A percentile compares a stretch with the other conserved stretches of the same genome.
Conservation (phyloP, 306 rosid genomes). For the Fragaria iinumae region DNA sequence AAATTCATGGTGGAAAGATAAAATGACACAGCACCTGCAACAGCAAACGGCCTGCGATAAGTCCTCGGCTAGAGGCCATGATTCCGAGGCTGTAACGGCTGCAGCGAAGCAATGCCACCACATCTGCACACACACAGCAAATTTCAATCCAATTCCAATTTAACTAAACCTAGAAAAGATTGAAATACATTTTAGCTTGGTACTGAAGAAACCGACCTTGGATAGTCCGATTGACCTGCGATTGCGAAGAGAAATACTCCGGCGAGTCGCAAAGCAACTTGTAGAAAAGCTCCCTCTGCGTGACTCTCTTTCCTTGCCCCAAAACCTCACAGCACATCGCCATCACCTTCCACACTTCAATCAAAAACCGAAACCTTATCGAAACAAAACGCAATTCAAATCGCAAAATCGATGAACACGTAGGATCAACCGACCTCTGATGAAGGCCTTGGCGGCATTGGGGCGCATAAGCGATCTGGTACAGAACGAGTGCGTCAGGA, state of each 20-base stretch:
- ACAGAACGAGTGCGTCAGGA: constrained; percentile 57
- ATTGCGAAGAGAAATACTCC: constrained; percentile 66
- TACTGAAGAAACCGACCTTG: constrained; percentile 53
- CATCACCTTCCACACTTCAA: constrained; percentile 73
- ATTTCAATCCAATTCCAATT: neutral
- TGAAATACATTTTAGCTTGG: neutral
- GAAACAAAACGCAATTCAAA: neutral
- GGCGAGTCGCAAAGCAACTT: constrained; percentile 76
- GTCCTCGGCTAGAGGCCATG: constrained; percentile 94
- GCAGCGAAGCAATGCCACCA: constrained; percentile 83
- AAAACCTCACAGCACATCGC: constrained; percentile 73
- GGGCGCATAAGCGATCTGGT: constrained; percentile 70
- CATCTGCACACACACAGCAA: constrained; percentile 42
- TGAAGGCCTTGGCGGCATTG: constrained; percentile 70
- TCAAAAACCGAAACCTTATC: neutral
- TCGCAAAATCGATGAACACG: neutral
- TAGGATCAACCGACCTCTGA: constrained; percentile 46
- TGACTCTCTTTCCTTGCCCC: constrained; percentile 71
- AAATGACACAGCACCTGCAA: constrained; percentile 42
- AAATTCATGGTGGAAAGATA: neutral
- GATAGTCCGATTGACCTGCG: constrained; percentile 70
- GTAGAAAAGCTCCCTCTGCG: constrained; percentile 91
- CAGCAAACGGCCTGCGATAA: constrained; percentile 70
- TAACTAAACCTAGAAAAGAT: neutral
- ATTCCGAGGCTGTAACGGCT: constrained; percentile 92